Conservation (phyloP, 164 flowering plant genomes). For the Berberis vulgaris region DNA sequence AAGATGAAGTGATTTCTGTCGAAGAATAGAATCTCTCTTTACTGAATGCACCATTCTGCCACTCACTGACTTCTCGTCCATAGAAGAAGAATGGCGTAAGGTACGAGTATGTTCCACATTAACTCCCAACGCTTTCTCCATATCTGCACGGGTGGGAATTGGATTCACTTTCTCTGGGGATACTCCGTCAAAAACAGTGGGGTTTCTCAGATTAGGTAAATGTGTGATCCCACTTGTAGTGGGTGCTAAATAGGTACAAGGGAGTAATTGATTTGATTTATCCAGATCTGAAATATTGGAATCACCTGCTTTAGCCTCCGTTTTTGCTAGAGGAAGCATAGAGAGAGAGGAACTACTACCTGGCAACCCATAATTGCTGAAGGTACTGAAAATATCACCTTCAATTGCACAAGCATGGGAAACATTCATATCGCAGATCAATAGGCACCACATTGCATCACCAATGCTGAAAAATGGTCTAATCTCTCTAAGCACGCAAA, state of each 20-base stretch:
- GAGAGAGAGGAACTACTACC: slow-evolving; percentile 33
- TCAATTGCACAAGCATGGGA: slow-evolving; percentile 93
- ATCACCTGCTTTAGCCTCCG: slow-evolving; percentile 33
- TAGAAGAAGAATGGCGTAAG: slow-evolving; percentile 23
- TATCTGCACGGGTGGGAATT: slow-evolving; percentile 18
- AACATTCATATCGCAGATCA: slow-evolving; percentile 90
- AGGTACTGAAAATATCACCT: slow-evolving; percentile 40
- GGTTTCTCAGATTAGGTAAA: slow-evolving; percentile 24
- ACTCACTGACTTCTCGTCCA: neutral
- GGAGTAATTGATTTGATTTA: neutral
- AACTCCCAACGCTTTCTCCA: slow-evolving; percentile 30
- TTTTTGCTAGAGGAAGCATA: slow-evolving; percentile 24
- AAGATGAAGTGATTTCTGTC: slow-evolving; percentile 60
- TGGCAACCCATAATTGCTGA: slow-evolving; percentile 16
- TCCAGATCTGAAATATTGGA: slow-evolving; percentile 24
- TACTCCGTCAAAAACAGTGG: slow-evolving; percentile 26
- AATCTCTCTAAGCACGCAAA: slow-evolving; percentile 77
- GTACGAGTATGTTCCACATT: slow-evolving; percentile 17
- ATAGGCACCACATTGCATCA: slow-evolving; percentile 95
- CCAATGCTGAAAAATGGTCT: slow-evolving; percentile 85
- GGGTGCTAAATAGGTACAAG: slow-evolving; percentile 4
- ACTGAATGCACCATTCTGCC: slow-evolving; percentile 45
- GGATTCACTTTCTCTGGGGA: slow-evolving; percentile 33
- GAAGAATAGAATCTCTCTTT: slow-evolving; percentile 61
- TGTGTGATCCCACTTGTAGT: slow-evolving; percentile 28